A percentile compares a stretch with the other conserved stretches of the same genome.
Conservation (phyloP, 306 rosid species). For the Chamaecrista fasciculata region DNA sequence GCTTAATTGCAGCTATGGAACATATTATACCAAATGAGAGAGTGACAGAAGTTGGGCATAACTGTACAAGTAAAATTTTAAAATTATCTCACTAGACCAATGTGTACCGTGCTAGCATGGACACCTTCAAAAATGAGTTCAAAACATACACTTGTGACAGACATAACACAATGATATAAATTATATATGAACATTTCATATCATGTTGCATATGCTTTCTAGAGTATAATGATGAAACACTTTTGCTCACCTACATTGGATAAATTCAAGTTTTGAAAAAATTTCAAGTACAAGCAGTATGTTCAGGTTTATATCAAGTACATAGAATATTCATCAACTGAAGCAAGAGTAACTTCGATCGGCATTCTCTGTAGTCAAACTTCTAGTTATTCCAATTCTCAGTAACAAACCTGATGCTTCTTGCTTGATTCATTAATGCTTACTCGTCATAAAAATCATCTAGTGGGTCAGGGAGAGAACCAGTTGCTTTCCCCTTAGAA, state of each 20-base stretch:
- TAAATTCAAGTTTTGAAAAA: background rate
- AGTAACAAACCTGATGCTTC: conserved; percentile 64
- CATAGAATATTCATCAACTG: background rate
- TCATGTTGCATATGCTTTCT: no score
- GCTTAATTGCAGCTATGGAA: background rate
- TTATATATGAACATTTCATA: no score
- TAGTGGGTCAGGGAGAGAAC: conserved; percentile 78
- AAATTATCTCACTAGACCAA: background rate
- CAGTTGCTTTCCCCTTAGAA: conserved; percentile 69
- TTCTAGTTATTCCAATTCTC: background rate
- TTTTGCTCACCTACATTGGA: background rate
- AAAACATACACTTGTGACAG: no score
- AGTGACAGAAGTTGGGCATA: background rate
- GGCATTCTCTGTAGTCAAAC: background rate
- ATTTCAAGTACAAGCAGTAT: background rate
- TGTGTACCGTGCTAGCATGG: no score
- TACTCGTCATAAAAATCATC: conserved; percentile 58
- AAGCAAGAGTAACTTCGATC: conserved; percentile 4
- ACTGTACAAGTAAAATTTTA: background rate
- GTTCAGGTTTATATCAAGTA: background rate
- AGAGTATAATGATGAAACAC: background rate
- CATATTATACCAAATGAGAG: background rate
- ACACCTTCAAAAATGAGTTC: no score
- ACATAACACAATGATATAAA: no score
- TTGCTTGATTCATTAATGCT: conserved; percentile 72